These are phyloP conservation scores for Beauveria sp. DNA, from an alignment of 2,329 filamentous ascomycete species.

Conservation along the genomic window DNA sequence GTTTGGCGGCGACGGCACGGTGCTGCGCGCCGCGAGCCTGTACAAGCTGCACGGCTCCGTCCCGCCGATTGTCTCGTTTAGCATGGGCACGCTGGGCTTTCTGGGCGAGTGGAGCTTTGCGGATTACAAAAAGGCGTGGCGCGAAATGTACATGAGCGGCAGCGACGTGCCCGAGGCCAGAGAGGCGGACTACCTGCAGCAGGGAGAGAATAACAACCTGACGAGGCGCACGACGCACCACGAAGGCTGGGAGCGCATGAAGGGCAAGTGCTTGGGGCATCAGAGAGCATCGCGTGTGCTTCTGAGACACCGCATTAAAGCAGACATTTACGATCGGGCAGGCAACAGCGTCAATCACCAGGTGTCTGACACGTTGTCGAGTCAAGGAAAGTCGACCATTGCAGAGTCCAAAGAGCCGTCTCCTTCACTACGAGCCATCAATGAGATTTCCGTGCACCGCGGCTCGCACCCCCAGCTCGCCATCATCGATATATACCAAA, in stretches of 20 bases:
- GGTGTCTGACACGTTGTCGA: constrained; percentile 38
- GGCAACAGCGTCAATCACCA: constrained; percentile 52
- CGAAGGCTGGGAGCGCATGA: constrained; percentile 60
- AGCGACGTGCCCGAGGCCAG: constrained; percentile 40
- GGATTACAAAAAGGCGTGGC: constrained; percentile 86
- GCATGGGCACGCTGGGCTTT: constrained; percentile 94
- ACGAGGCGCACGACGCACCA: constrained; percentile 15
- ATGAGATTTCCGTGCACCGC: constrained; percentile 90
- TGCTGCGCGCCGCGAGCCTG: constrained; percentile 70
- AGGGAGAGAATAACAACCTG: constrained; percentile 19
- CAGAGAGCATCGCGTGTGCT: constrained; percentile 71
- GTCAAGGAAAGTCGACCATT: constrained; percentile 34
- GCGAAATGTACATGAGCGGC: constrained; percentile 82
- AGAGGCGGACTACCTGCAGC: constrained; percentile 31
- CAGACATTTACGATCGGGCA: constrained; percentile 69
- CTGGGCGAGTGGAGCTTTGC: constrained; percentile 93
- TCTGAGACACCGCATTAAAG: constrained; percentile 77
- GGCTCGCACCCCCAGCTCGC: constrained; percentile 85
- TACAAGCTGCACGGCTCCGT: constrained; percentile 67
- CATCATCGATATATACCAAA: constrained; percentile 85
- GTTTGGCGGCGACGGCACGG: constrained; percentile 87
- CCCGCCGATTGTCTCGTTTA: constrained; percentile 87
- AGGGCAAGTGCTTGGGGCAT: constrained; percentile 74
- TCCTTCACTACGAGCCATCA: constrained; percentile 64
- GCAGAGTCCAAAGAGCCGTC: constrained; percentile 28